Evolutionary conservation across 164 flowering plant genomes (phyloP).

Genomic region (Berberis thunbergii): DNA sequence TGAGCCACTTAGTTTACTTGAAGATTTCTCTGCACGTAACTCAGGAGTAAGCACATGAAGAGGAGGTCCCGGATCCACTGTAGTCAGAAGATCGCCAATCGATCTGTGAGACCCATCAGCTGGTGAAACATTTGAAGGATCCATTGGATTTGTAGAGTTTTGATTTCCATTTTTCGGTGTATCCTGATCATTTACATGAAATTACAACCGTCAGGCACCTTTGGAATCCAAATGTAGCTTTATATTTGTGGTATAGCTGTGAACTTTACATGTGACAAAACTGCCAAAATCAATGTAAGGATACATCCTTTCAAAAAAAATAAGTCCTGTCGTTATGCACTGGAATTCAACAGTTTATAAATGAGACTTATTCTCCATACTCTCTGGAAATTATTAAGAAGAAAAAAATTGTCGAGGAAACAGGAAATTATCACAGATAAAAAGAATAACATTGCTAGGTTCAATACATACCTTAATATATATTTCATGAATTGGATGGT

Average conservation of each 20-base stretch:
- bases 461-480: too few species aligned
- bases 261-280: background rate
- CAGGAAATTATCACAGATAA: too few species aligned
- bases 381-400: too few species aligned
- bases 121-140: conserved; percentile 17
- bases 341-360: too few species aligned
- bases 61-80: conserved; percentile 45
- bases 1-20: conserved; percentile 38
- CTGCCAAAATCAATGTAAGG: too few species aligned
- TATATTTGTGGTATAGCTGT: conserved; percentile 24
- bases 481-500: too few species aligned
- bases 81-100: conserved; percentile 66
- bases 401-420: too few species aligned
- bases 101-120: conserved; percentile 55
- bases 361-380: too few species aligned
- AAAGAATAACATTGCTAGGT: too few species aligned
- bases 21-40: conserved; percentile 36
- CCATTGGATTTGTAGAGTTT: conserved; percentile 26
- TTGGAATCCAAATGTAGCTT: conserved; percentile 20
- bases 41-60: conserved; percentile 37
- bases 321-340: too few species aligned
- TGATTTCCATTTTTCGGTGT: conserved; percentile 31
- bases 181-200: conserved; percentile 29
- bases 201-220: conserved; percentile 20
- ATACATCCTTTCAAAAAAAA: too few species aligned